phyloP scores from a whole-genome alignment of 2,329 filamentous ascomycete species.

The Venturiaceae sp. region DNA sequence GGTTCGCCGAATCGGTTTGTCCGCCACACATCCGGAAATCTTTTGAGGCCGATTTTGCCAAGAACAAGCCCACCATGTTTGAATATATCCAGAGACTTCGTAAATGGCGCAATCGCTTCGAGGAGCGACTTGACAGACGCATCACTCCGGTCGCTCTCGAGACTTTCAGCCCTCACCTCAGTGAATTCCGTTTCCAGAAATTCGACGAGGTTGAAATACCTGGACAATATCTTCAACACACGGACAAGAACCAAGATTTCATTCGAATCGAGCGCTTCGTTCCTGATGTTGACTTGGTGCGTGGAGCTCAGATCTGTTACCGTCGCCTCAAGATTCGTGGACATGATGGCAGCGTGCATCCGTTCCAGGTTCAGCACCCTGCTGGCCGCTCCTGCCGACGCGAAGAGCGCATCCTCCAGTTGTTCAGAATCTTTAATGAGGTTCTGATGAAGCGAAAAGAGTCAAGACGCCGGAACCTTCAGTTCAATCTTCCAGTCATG shows the following conservation, averaged over 20 bases:
- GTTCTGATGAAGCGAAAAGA: conserved; percentile 89
- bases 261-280: conserved; percentile 95
- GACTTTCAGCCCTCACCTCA: conserved; percentile 78
- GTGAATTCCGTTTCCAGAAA: conserved; percentile 94
- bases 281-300: conserved; percentile 86
- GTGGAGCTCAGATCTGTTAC: conserved; percentile 84
- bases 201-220: conserved; percentile 98
- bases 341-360: conserved; percentile 93
- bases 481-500: conserved; percentile 94
- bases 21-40: conserved; percentile 91
- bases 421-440: conserved; percentile 97
- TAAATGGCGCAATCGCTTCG: conserved; percentile 94
- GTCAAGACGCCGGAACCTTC: conserved; percentile 81
- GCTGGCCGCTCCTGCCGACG: conserved; percentile 84
- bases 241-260: conserved; percentile 98
- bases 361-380: conserved; percentile 93
- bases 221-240: conserved; percentile 92
- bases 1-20: conserved; percentile 92
- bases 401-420: conserved; percentile 88
- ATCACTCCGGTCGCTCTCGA: conserved; percentile 67
- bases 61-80: conserved; percentile 91
- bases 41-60: conserved; percentile 95
- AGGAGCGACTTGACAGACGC: conserved; percentile 89
- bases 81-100: conserved; percentile 97
- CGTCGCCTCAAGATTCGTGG: conserved; percentile 90